Percentiles rank a stretch among this genome's conserved stretches.
phyloP scores from a whole-genome alignment of 139 green algal genomes.

The Astrephomene gubernaculifera region DNA sequence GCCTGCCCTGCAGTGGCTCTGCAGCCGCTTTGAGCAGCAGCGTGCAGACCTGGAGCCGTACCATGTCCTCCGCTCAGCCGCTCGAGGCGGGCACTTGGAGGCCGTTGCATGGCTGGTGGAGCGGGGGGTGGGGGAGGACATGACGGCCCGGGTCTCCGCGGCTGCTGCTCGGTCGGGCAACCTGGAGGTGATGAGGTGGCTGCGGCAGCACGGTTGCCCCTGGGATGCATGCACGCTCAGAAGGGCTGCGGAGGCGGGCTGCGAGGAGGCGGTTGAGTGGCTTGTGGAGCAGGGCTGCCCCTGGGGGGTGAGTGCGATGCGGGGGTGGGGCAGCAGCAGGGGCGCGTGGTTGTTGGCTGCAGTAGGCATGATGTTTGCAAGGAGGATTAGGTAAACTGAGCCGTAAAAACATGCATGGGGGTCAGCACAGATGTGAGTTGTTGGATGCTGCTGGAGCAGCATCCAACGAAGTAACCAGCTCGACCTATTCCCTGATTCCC shows the following conservation, averaged over 20 bases:
- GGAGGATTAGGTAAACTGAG: too few relatives aligned
- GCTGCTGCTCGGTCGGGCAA: background rate
- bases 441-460: background rate
- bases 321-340: background rate
- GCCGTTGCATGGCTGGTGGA: background rate
- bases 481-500: background rate
- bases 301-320: background rate
- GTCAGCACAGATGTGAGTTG: background rate
- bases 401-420: background rate
- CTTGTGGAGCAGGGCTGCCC: background rate
- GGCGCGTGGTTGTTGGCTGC: background rate
- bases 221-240: background rate
- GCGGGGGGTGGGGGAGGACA: background rate
- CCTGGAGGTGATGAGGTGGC: background rate
- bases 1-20: background rate
- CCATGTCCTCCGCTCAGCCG: background rate
- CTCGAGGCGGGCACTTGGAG: background rate
- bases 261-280: background rate
- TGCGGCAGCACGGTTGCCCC: background rate
- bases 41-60: background rate
- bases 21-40: background rate
- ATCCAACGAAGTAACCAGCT: background rate
- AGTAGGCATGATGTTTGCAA: too few relatives aligned
- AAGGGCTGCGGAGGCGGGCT: background rate
- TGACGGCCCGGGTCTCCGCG: background rate